A percentile compares a stretch with the other conserved stretches of the same genome.
These are phyloP conservation scores for Umbelopsis vinacea DNA, from an alignment of 192 early-diverging fungal genomes.

Conservation along the genomic window DNA sequence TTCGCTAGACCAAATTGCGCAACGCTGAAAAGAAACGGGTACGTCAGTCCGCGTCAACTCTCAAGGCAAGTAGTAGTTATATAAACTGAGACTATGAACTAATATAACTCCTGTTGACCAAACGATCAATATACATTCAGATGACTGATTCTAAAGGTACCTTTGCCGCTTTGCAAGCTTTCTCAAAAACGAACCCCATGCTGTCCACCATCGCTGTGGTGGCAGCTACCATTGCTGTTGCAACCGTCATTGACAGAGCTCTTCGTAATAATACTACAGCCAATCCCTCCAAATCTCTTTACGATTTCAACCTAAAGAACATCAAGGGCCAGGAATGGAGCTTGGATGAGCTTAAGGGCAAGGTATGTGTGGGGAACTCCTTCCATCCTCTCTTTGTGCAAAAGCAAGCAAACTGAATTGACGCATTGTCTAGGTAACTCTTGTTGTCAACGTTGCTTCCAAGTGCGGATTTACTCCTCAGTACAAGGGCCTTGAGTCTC, in stretches of 20 bases:
- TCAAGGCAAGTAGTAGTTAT: background rate
- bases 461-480: constrained; percentile 89
- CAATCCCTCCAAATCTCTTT: constrained; percentile 15
- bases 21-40: background rate
- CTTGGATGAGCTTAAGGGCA: constrained; percentile 32
- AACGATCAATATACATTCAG: too few species aligned
- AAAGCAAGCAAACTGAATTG: background rate
- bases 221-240: background rate
- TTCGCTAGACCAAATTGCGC: too few species aligned
- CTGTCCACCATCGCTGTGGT: background rate
- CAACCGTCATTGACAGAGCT: background rate
- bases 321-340: constrained; percentile 34
- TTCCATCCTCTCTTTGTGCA: too few species aligned
- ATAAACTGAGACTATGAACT: too few species aligned
- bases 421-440: constrained; percentile 31
- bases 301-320: constrained; percentile 36
- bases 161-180: background rate
- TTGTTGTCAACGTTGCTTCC: constrained; percentile 91
- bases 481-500: constrained; percentile 70
- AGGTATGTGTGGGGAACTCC: constrained; percentile 25
- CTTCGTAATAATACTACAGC: background rate
- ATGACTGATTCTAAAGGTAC: constrained; percentile 16
- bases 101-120: too few species aligned
- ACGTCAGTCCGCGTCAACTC: background rate
- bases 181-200: background rate